Evolutionary conservation across 352 stramenopile genomes (phyloP).

Genomic region (Globisporangium okanoganense): DNA sequence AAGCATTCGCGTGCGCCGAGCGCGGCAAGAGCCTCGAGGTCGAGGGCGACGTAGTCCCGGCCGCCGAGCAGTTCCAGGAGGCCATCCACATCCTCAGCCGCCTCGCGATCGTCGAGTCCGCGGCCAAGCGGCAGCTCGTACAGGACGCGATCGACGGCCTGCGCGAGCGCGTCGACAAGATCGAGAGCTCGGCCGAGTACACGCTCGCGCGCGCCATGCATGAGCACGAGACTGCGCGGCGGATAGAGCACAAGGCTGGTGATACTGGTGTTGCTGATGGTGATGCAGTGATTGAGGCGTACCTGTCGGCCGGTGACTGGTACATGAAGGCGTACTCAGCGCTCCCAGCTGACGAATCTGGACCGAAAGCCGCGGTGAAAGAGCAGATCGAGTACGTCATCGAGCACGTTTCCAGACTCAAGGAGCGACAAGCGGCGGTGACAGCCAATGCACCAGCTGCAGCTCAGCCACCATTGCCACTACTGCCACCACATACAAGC

Average conservation of each 20-base stretch:
- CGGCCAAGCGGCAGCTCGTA: constrained; percentile 58
- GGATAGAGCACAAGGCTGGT: constrained; percentile 13
- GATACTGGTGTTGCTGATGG: not conserved
- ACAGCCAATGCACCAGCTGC: constrained; percentile 1
- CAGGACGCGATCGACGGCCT: constrained; percentile 55
- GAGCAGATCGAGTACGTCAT: constrained; percentile 81
- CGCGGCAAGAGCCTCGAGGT: constrained; percentile 31
- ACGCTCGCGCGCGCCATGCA: constrained; percentile 28
- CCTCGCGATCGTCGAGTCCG: constrained; percentile 70
- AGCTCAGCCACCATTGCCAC: not conserved
- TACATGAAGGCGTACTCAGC: constrained; percentile 70
- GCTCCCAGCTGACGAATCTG: constrained; percentile 24
- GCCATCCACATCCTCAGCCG: constrained; percentile 62
- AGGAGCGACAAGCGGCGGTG: constrained; percentile 15
- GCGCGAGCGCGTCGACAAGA: constrained; percentile 29
- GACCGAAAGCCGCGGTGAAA: constrained; percentile 32
- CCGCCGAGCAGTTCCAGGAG: constrained; percentile 41
- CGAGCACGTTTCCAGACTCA: constrained; percentile 54
- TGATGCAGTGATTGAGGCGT: constrained; percentile 33
- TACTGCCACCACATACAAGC: not conserved
- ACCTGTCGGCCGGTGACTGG: constrained; percentile 48
- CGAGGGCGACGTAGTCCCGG: constrained; percentile 12
- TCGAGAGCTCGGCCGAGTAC: constrained; percentile 37
- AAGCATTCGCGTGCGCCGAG: constrained; percentile 55
- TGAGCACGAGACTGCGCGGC: constrained; percentile 26